A percentile compares a stretch with the other conserved stretches of the same genome.
Evolutionary conservation across 2,329 filamentous ascomycete genomes (phyloP).

Genomic region (Cercospora sp.): DNA sequence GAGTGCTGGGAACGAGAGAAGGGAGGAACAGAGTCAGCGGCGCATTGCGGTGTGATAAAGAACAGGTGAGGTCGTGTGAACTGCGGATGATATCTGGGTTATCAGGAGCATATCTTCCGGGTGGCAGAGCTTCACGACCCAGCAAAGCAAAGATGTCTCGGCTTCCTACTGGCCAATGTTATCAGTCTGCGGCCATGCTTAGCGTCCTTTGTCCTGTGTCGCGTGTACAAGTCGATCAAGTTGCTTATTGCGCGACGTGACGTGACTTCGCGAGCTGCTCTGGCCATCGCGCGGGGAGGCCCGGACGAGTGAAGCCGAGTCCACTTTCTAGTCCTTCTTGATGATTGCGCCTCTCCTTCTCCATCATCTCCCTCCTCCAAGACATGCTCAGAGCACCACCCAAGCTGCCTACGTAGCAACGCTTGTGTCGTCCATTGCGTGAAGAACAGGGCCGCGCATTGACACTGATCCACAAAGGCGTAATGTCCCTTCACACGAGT

Average conservation of each 20-base stretch:
- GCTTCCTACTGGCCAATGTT: not conserved
- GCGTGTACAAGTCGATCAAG: not conserved
- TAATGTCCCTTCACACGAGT: not conserved
- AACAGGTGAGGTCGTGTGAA: not conserved
- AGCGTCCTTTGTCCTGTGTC: not conserved
- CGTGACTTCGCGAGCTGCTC: not conserved
- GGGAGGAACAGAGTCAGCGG: not conserved
- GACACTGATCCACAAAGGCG: not conserved
- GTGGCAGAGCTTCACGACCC: not conserved
- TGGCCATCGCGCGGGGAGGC: not conserved
- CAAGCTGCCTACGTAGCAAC: not conserved
- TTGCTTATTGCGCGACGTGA: constrained; percentile 4
- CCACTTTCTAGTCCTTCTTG: not conserved
- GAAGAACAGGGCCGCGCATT: not conserved
- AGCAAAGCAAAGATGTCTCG: not conserved
- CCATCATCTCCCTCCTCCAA: not conserved
- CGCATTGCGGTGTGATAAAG: not conserved
- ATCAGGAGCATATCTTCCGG: not conserved
- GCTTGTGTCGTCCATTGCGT: not conserved
- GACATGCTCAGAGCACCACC: not conserved
- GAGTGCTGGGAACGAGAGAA: not conserved
- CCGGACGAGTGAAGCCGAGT: not conserved
- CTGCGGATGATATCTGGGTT: constrained; percentile 4
- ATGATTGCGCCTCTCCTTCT: not conserved
- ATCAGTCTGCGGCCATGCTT: not conserved